A percentile compares a stretch with the other conserved stretches of the same genome.
Conservation (phyloP, 2,329 filamentous ascomycete species). For the Pyrenophora graminea region DNA sequence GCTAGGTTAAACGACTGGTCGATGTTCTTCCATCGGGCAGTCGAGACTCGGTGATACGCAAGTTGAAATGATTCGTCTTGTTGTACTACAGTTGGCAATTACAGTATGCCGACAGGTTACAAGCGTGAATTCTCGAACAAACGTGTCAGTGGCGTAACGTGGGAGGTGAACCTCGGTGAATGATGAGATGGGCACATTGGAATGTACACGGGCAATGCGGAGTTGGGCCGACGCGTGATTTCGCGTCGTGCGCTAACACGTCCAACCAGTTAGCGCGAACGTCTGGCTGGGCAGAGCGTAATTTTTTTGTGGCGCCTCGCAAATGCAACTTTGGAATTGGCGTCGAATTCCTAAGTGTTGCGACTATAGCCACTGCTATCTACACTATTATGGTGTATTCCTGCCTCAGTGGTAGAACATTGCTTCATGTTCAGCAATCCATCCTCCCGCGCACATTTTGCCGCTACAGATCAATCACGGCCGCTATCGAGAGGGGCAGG, state of each 20-base stretch:
- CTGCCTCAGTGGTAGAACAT: slow-evolving; percentile 18
- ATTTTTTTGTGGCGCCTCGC: slow-evolving; percentile 5
- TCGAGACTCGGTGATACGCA: no score
- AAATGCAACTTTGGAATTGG: not conserved
- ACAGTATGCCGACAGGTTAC: no score
- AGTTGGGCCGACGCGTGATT: slow-evolving; percentile 15
- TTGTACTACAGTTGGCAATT: no score
- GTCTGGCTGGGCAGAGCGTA: slow-evolving; percentile 6
- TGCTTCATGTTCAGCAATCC: slow-evolving; percentile 20
- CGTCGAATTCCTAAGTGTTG: not conserved
- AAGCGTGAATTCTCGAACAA: no score
- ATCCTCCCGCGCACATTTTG: slow-evolving; percentile 22
- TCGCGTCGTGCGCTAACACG: slow-evolving; percentile 10
- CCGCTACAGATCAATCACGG: slow-evolving; percentile 40
- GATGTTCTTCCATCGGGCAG: no score
- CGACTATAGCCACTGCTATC: not conserved
- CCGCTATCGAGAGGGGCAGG: slow-evolving; percentile 39
- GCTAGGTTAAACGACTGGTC: no score
- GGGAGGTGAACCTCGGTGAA: not conserved
- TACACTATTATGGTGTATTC: slow-evolving; percentile 29
- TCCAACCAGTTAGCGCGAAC: slow-evolving; percentile 3
- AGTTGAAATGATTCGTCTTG: no score
- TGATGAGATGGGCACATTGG: not conserved
- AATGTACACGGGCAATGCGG: not conserved
- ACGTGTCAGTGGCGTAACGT: no score